Base-by-base conservation (phyloP, 345 rosid genomes). In the Eucalyptus urophylla region DNA sequence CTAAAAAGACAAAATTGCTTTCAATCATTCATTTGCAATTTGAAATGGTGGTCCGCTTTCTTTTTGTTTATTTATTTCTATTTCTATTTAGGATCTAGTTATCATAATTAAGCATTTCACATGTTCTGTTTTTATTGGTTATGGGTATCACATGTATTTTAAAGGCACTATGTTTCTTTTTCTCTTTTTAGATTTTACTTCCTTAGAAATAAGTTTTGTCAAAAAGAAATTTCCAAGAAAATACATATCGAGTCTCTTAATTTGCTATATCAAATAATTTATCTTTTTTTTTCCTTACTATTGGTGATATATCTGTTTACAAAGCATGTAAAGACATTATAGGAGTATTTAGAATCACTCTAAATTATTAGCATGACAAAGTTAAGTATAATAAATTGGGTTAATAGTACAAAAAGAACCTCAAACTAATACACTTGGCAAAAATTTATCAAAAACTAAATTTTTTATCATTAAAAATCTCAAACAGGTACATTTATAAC, bases 401-500 rank as follows among this genome's bases (percentile, higher is more conserved):
- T 56, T 24, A 56, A 56, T 56, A 56, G 13, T 22, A 56, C 21
- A 25, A 56, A 56, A 56, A 21, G 58, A 25, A 56, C 62, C 62
- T 3, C 62, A 24, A 56, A 56, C 12, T 24, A 2, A 6, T 56
- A 56, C 7, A 24, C 5, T 22, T 24, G 6, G 27, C 3, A 56
- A 22, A 24, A 24, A 0, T 9, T 56, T 11, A 56, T 56, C 29
- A 24, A 22, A 56, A 56, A 56, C 6, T 56, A 24, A 56, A 2
- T 2, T 56, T 56, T 56, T 56, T 4, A 9, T 24, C 6, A 56
- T 56, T 2, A 10, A 56, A 56, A 2, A 56, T 24, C 6, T 56
- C 62, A 56, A 56, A 56, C 0, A 2, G 0, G 6, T 22, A 24
- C 2, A 9, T 3, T 22, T 56, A 22, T 56, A 56, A 56, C 0